These are phyloP conservation scores for Ulota crispa DNA, from an alignment of 225 moss, liverwort and hornwort species.

Conservation along the genomic window DNA sequence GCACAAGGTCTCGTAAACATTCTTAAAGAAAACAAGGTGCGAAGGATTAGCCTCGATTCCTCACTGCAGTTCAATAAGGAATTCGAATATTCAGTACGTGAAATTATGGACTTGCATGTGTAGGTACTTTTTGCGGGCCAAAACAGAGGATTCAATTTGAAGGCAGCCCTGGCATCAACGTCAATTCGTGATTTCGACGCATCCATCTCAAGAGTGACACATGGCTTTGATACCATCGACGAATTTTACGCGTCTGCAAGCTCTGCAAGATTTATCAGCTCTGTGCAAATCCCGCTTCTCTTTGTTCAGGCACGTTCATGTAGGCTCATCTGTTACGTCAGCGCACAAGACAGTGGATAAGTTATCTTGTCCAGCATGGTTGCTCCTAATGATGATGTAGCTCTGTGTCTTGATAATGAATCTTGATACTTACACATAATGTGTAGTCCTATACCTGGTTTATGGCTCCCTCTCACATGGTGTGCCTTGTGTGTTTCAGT, in stretches of 20 bases:
- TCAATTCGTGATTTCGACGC: conserved; percentile 77
- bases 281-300: conserved; percentile 70
- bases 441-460: neutral
- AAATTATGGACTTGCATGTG: conserved; percentile 27
- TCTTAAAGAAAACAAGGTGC: conserved; percentile 75
- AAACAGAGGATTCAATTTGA: conserved; percentile 61
- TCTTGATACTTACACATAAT: neutral
- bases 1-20: conserved; percentile 68
- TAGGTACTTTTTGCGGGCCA: conserved; percentile 84
- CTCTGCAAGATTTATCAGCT: conserved; percentile 52
- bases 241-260: conserved; percentile 66
- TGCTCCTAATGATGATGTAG: neutral
- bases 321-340: neutral
- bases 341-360: neutral
- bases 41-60: neutral
- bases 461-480: neutral
- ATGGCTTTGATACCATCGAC: conserved; percentile 68
- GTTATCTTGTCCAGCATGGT: neutral
- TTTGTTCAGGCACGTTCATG: conserved; percentile 61
- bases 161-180: conserved; percentile 61
- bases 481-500: neutral
- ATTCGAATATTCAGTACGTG: neutral
- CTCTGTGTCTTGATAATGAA: neutral
- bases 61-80: neutral
- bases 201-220: conserved; percentile 67